Percentiles rank a stretch among this genome's conserved stretches.
Conservation (phyloP, 2,329 filamentous ascomycete species). For the Claviceps maximensis region DNA sequence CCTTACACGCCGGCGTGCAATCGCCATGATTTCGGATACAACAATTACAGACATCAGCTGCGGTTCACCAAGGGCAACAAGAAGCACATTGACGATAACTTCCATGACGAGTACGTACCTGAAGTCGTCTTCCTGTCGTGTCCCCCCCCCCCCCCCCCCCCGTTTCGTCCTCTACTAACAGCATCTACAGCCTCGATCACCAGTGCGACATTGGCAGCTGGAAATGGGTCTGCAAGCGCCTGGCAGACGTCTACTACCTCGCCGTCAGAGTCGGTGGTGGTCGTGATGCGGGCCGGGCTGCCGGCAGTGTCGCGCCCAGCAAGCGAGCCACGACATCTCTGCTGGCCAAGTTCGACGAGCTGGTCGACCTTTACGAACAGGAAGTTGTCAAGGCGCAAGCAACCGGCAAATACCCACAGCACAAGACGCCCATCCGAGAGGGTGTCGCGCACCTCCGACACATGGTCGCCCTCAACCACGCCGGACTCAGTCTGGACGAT, state of each 20-base stretch:
- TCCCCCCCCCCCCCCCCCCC: no score
- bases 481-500: no score
- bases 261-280: background rate
- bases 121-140: background rate
- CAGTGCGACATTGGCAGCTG: background rate
- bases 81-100: conserved; percentile 32
- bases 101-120: conserved; percentile 26
- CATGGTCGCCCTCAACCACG: no score
- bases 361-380: background rate
- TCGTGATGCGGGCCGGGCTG: background rate
- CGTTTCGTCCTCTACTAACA: conserved; percentile 4
- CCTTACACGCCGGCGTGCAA: conserved; percentile 31
- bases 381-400: background rate
- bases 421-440: no score
- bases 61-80: conserved; percentile 10
- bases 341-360: background rate
- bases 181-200: background rate
- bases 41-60: conserved; percentile 37
- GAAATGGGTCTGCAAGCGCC: background rate
- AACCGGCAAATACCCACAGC: background rate
- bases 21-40: conserved; percentile 44
- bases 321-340: background rate
- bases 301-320: no score
- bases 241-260: background rate
- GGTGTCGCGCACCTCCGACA: no score